phyloP scores from a whole-genome alignment of 441 rosid genomes.

The Geranium incanum region DNA sequence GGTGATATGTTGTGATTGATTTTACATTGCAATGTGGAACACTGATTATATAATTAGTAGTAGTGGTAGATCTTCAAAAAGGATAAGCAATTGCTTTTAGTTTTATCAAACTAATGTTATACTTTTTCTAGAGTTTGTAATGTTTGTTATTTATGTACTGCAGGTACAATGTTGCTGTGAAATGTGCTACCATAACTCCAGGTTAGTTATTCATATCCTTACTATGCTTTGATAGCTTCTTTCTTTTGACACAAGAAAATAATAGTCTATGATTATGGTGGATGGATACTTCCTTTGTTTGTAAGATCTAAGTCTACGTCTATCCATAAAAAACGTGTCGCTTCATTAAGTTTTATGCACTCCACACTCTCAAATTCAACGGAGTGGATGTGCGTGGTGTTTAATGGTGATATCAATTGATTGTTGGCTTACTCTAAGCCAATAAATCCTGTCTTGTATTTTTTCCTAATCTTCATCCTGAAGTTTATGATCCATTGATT shows the following conservation, averaged over 20 bases:
- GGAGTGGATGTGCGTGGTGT: not conserved
- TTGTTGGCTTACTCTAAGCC: not conserved
- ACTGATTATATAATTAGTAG: not conserved
- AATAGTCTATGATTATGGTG: not conserved
- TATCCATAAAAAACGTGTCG: not conserved
- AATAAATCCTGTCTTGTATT: not conserved
- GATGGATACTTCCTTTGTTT: not conserved
- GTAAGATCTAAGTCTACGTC: not conserved
- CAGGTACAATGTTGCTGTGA: slow-evolving; percentile 94
- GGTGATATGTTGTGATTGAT: not conserved
- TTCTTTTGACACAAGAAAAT: not conserved
- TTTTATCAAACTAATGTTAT: not conserved
- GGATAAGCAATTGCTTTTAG: not conserved
- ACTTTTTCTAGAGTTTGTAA: not conserved
- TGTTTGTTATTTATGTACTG: slow-evolving; percentile 15
- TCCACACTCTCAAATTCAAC: not conserved
- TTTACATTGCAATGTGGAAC: not conserved
- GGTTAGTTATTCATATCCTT: slow-evolving; percentile 43
- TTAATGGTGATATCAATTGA: not conserved
- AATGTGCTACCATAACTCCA: slow-evolving; percentile 95
- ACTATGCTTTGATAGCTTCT: slow-evolving; percentile 13
- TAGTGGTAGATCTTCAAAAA: not conserved
- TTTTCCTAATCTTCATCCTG: not conserved
- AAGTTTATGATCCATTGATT: not conserved
- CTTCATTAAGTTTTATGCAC: not conserved